phyloP scores from a whole-genome alignment of 106 monocot genomes.

The Posidonia australis region DNA sequence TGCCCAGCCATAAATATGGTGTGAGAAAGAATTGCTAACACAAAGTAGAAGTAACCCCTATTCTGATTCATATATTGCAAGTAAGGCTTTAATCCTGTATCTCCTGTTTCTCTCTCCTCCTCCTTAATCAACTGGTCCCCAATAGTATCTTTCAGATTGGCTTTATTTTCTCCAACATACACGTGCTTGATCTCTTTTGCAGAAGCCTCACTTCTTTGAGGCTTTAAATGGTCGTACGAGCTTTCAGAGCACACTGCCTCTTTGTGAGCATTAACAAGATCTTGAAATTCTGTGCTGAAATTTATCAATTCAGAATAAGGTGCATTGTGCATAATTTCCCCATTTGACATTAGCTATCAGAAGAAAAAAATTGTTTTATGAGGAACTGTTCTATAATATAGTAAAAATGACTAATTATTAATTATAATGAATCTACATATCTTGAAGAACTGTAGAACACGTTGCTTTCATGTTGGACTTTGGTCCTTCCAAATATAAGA shows the following conservation, averaged over 20 bases:
- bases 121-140: slow-evolving; percentile 78
- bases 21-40: slow-evolving; percentile 41
- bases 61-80: slow-evolving; percentile 69
- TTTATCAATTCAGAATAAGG: slow-evolving; percentile 43
- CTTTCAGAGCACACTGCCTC: not conserved
- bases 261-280: slow-evolving; percentile 4
- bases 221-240: no score
- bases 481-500: no score
- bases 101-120: slow-evolving; percentile 77
- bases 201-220: slow-evolving; percentile 13
- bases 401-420: no score
- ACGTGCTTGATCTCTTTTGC: slow-evolving; percentile 14
- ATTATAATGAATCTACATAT: no score
- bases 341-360: slow-evolving; percentile 87
- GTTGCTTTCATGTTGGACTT: no score
- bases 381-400: no score
- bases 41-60: slow-evolving; percentile 53
- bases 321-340: slow-evolving; percentile 38
- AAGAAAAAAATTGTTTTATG: no score
- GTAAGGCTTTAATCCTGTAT: slow-evolving; percentile 74
- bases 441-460: no score
- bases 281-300: slow-evolving; percentile 55
- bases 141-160: slow-evolving; percentile 2
- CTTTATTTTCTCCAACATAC: slow-evolving; percentile 8
- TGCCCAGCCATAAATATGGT: slow-evolving; percentile 61